phyloP scores from a whole-genome alignment of 192 early-diverging fungal species.

The Gorgonomyces haynaldii region DNA sequence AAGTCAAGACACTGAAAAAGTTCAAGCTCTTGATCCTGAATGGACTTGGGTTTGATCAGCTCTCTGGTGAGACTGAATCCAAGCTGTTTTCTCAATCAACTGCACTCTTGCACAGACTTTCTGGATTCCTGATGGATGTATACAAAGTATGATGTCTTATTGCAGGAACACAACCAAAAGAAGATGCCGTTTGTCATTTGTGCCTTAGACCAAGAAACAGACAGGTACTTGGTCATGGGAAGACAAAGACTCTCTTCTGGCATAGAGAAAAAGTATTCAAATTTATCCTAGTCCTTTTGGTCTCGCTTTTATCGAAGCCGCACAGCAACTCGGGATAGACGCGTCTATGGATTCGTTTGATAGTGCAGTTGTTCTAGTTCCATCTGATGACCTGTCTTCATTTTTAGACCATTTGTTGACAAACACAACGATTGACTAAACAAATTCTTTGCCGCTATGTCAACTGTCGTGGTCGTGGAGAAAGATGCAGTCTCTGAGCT shows the following conservation, averaged over 20 bases:
- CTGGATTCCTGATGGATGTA: constrained; percentile 70
- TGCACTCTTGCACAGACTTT: constrained; percentile 55
- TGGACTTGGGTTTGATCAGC: constrained; percentile 15
- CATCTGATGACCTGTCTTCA: constrained; percentile 49
- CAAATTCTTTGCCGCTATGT: too few relatives aligned
- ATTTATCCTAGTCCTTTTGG: constrained; percentile 57
- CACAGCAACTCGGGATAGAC: constrained; percentile 49
- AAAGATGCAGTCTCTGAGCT: too few relatives aligned
- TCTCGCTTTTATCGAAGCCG: constrained; percentile 67
- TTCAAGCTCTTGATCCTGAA: constrained; percentile 67
- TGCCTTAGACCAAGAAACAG: constrained; percentile 47
- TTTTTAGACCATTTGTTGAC: constrained; percentile 21
- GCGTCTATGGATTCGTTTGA: constrained; percentile 73
- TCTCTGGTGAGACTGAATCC: constrained; percentile 9
- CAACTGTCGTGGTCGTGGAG: too few relatives aligned
- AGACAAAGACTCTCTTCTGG: constrained; percentile 38
- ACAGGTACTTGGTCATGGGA: constrained; percentile 62
- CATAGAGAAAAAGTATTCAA: constrained; percentile 27
- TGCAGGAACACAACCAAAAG: constrained; percentile 56
- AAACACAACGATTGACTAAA: too few relatives aligned
- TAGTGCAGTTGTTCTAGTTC: constrained; percentile 66
- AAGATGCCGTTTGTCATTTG: constrained; percentile 72
- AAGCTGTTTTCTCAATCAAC: constrained; percentile 28
- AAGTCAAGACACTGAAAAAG: constrained; percentile 55
- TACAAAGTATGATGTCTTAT: constrained; percentile 39